Evolutionary conservation across 192 early-diverging fungal species (phyloP).

Genomic region (Podila epicladia): DNA sequence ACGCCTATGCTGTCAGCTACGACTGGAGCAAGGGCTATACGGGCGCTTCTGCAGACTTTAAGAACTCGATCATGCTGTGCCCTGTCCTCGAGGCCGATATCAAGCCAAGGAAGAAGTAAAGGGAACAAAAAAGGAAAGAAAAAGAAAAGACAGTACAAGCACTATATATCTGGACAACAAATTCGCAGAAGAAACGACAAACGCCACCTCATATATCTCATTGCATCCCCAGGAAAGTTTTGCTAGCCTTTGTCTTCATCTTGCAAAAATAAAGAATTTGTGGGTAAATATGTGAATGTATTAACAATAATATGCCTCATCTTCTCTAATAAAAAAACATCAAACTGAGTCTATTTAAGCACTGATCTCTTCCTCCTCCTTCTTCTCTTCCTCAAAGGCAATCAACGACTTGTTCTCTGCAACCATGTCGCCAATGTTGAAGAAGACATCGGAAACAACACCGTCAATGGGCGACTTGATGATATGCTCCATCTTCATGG

Average conservation of each 20-base stretch:
- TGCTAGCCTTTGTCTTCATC: no score
- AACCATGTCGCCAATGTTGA: constrained; percentile 88
- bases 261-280: no score
- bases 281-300: no score
- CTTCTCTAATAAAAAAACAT: neutral
- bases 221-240: no score
- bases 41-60: constrained; percentile 24
- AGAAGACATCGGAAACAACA: constrained; percentile 77
- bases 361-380: constrained; percentile 15
- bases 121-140: neutral
- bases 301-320: no score
- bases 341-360: neutral
- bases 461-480: constrained; percentile 84
- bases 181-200: no score
- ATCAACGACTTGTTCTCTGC: constrained; percentile 86
- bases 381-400: constrained; percentile 68
- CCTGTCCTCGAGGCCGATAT: constrained; percentile 40
- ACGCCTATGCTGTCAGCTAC: constrained; percentile 92
- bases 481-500: constrained; percentile 99
- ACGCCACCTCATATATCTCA: no score
- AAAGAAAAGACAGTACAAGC: neutral
- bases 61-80: constrained; percentile 44
- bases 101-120: constrained; percentile 50
- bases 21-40: constrained; percentile 75
- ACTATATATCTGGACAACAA: no score